phyloP scores from a whole-genome alignment of 2,329 filamentous ascomycete genomes.

The Pseudogymnoascus sp. region DNA sequence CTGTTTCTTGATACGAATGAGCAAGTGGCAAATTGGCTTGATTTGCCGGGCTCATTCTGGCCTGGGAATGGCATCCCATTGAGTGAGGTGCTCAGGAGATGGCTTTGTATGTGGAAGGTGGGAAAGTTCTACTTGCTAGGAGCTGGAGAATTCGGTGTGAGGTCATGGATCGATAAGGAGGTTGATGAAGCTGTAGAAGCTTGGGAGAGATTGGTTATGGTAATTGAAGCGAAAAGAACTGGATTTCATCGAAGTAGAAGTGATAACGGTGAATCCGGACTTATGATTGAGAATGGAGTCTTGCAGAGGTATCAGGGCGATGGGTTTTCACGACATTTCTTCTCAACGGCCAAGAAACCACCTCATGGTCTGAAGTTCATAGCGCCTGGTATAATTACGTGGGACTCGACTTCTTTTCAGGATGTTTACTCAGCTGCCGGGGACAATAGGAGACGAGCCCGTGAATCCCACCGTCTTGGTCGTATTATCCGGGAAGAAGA shows the following conservation, averaged over 20 bases:
- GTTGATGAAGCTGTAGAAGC: not conserved
- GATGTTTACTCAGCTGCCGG: not conserved
- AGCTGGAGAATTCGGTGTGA: not conserved
- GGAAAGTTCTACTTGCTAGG: not conserved
- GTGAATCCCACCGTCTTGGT: not conserved
- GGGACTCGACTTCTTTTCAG: not conserved
- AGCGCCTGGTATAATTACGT: not conserved
- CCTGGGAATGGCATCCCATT: not conserved
- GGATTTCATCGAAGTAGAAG: not conserved
- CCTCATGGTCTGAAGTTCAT: not conserved
- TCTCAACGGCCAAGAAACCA: not conserved
- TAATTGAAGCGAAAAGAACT: not conserved
- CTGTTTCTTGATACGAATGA: not conserved
- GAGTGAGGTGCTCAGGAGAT: not conserved
- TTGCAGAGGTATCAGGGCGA: not conserved
- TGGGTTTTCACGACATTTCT: not conserved
- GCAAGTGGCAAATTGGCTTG: not conserved
- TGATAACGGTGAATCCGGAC: not conserved
- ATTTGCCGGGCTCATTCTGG: not conserved
- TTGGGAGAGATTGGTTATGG: not conserved
- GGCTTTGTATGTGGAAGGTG: not conserved
- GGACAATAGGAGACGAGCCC: not conserved
- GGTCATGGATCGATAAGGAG: not conserved
- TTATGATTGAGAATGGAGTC: not conserved
- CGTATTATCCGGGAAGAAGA: not conserved